These are phyloP conservation scores for Fistulifera pelliculosa DNA, from an alignment of 108 stramenopile species.

Conservation along the genomic window DNA sequence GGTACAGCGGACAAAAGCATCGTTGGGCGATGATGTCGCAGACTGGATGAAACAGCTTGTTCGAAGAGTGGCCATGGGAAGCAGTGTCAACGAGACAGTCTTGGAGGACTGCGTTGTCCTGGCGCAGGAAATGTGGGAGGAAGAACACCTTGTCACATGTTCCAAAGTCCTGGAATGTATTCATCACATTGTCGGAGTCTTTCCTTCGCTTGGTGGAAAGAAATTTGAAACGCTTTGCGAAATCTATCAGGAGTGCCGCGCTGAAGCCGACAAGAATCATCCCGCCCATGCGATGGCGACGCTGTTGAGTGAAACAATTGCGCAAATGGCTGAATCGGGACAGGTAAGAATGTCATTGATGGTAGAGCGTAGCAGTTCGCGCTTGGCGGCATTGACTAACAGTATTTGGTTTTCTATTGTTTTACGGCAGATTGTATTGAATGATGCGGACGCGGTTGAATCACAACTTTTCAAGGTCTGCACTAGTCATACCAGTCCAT, in stretches of 20 bases:
- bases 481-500: slow-evolving; percentile 57
- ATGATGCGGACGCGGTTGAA: slow-evolving; percentile 1
- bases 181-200: slow-evolving; percentile 48
- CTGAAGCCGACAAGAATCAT: slow-evolving; percentile 35
- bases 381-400: background rate
- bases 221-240: slow-evolving; percentile 60
- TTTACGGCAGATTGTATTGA: background rate
- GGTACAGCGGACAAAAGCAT: slow-evolving; percentile 59
- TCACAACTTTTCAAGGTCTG: slow-evolving; percentile 42
- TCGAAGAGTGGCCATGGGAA: slow-evolving; percentile 20
- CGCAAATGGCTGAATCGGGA: slow-evolving; percentile 31
- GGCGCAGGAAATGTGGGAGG: slow-evolving; percentile 62
- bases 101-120: slow-evolving; percentile 29
- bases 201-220: slow-evolving; percentile 64
- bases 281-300: slow-evolving; percentile 36
- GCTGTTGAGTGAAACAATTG: slow-evolving; percentile 52
- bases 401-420: background rate
- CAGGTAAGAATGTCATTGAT: background rate
- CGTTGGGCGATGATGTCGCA: slow-evolving; percentile 37
- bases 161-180: slow-evolving; percentile 50
- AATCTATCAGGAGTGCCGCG: slow-evolving; percentile 36
- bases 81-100: slow-evolving; percentile 3
- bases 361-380: slow-evolving; percentile 23
- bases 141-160: slow-evolving; percentile 67
- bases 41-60: slow-evolving; percentile 39